Evolutionary conservation across 306 rosid species (phyloP).

Genomic region (Castanospermum australe): DNA sequence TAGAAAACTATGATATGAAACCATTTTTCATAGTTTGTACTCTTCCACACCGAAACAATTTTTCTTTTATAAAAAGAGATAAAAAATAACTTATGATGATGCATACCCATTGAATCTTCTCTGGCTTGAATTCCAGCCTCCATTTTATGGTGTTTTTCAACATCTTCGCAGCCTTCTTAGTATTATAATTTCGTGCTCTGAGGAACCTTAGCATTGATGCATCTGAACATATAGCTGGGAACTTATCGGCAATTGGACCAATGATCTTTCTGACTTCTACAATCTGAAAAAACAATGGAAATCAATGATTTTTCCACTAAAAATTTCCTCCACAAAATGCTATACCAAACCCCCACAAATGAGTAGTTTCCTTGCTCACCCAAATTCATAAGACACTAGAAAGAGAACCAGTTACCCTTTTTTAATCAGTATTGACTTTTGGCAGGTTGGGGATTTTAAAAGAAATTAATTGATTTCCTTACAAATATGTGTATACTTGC

Average conservation of each 20-base stretch:
- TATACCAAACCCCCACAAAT: neutral
- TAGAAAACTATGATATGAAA: neutral
- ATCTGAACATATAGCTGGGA: constrained; percentile 52
- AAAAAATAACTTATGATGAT: neutral
- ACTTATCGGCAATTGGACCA: constrained; percentile 64
- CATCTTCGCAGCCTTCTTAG: constrained; percentile 69
- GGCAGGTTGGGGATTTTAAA: neutral
- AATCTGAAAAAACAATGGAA: constrained; percentile 40
- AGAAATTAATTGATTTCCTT: neutral
- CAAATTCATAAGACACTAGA: constrained; percentile 8
- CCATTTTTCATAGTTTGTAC: neutral
- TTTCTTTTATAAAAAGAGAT: neutral
- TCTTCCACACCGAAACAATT: neutral
- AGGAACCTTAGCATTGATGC: constrained; percentile 68
- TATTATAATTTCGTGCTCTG: constrained; percentile 63
- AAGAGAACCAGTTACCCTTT: neutral
- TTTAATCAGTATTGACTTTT: neutral
- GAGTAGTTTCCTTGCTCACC: neutral
- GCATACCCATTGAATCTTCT: constrained; percentile 66
- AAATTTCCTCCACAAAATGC: neutral
- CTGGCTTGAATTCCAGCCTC: constrained; percentile 78
- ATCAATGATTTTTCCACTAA: constrained; percentile 12
- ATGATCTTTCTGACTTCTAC: constrained; percentile 57
- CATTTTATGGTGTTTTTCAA: constrained; percentile 64
- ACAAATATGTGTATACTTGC: neutral